These are phyloP conservation scores for Ophiocordyceps australis DNA, from an alignment of 2,329 filamentous ascomycete species.

Conservation along the genomic window DNA sequence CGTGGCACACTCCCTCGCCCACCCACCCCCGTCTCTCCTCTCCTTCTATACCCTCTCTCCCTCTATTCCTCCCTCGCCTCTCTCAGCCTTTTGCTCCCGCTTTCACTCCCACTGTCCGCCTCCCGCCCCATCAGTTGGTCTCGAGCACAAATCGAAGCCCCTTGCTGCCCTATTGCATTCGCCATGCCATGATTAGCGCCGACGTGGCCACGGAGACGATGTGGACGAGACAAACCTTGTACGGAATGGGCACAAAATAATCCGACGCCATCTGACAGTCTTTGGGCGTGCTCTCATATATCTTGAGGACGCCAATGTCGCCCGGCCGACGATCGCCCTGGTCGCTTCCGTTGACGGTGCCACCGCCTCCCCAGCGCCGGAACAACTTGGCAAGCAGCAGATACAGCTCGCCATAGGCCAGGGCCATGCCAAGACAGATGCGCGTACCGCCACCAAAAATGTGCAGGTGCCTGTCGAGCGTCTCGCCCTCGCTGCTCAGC, in stretches of 20 bases:
- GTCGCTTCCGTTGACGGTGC: conserved; percentile 10
- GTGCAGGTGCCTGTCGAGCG: conserved; percentile 14
- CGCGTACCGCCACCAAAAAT: conserved; percentile 17
- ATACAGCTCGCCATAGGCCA: conserved; percentile 19
- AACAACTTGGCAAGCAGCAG: conserved; percentile 18
- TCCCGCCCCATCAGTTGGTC: conserved; percentile 2
- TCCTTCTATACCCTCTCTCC: too few relatives aligned
- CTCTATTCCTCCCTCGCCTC: too few relatives aligned
- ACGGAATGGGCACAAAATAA: conserved; percentile 19
- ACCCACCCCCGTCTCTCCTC: too few relatives aligned
- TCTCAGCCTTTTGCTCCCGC: too few relatives aligned
- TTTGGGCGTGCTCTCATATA: conserved; percentile 15
- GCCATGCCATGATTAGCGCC: not conserved
- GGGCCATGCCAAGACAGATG: conserved; percentile 16
- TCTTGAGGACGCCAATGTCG: conserved; percentile 14
- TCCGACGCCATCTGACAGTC: conserved; percentile 18
- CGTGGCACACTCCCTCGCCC: too few relatives aligned
- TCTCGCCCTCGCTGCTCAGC: conserved; percentile 11
- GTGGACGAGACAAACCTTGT: conserved; percentile 10
- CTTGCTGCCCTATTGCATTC: conserved; percentile 13
- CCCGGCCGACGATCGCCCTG: conserved; percentile 13
- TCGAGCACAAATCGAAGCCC: conserved; percentile 15
- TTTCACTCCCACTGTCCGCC: too few relatives aligned
- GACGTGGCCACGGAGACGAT: not conserved
- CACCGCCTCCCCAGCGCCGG: conserved; percentile 16